Percentiles rank a stretch among this genome's conserved stretches.
These are phyloP conservation scores for Aspergillus mulundensis DNA, from an alignment of 495 filamentous ascomycete species.

Conservation along the genomic window DNA sequence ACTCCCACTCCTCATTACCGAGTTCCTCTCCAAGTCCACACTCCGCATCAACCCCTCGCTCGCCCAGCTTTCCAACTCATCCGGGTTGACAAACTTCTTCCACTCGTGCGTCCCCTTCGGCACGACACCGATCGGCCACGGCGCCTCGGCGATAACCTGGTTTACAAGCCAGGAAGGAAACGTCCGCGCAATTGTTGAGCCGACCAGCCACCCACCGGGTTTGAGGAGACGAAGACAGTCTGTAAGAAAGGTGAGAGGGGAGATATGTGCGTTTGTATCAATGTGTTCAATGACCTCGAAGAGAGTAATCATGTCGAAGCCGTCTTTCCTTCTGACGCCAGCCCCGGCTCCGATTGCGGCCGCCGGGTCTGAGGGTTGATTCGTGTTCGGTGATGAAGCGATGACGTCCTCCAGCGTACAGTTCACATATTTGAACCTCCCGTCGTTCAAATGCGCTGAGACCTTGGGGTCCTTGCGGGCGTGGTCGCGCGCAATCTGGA, in stretches of 20 bases:
- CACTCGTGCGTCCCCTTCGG: conserved; percentile 93
- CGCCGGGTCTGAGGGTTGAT: conserved; percentile 4
- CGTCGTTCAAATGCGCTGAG: conserved; percentile 39
- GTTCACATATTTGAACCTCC: conserved; percentile 66
- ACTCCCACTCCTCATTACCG: conserved; percentile 47
- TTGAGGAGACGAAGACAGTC: conserved; percentile 66
- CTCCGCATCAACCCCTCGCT: conserved; percentile 39
- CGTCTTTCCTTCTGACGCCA: not conserved
- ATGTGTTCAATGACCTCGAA: conserved; percentile 98
- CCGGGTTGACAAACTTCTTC: conserved; percentile 87
- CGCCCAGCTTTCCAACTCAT: conserved; percentile 67
- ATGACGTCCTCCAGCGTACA: conserved; percentile 58
- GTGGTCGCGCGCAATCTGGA: conserved; percentile 74
- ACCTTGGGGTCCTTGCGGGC: conserved; percentile 60
- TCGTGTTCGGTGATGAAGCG: not conserved
- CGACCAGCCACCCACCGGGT: conserved; percentile 88
- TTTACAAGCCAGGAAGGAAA: conserved; percentile 86
- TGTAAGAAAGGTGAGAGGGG: conserved; percentile 66
- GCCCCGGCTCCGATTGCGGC: not conserved
- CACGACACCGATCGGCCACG: conserved; percentile 75
- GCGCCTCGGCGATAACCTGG: conserved; percentile 82
- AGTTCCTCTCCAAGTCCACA: conserved; percentile 28
- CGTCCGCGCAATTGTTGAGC: conserved; percentile 86
- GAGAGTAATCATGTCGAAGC: conserved; percentile 73
- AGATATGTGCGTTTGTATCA: conserved; percentile 35